Percentiles rank a stretch among this genome's conserved stretches.
Evolutionary conservation across 768 basidiomycete species (phyloP).

Genomic region (Pisolithus albus): DNA sequence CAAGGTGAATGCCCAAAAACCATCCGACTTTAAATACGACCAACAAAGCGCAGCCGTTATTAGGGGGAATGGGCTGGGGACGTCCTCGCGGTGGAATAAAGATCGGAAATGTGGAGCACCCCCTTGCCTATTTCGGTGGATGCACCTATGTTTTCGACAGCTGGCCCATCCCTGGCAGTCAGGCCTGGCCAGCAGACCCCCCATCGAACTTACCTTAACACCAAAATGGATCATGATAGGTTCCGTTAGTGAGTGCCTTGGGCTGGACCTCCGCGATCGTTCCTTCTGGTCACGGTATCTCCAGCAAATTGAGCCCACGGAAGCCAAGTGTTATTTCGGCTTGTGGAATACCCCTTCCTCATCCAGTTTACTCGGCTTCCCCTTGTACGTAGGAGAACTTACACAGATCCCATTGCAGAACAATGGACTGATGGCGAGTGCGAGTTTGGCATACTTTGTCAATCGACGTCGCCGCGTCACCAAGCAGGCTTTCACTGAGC

Average conservation of each 20-base stretch:
- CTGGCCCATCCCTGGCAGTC: not conserved
- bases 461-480: too few species aligned
- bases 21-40: not conserved
- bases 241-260: not conserved
- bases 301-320: not conserved
- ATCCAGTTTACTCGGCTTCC: not conserved
- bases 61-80: slow-evolving; percentile 39
- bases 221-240: slow-evolving; percentile 1
- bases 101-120: slow-evolving; percentile 11
- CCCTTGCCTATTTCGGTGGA: slow-evolving; percentile 1
- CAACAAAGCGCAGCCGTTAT: not conserved
- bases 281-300: not conserved
- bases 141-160: not conserved
- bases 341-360: not conserved
- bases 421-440: not conserved
- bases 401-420: not conserved
- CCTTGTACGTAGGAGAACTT: not conserved
- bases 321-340: not conserved
- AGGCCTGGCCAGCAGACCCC: not conserved
- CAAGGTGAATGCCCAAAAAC: slow-evolving; percentile 2
- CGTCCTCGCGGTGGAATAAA: slow-evolving; percentile 44
- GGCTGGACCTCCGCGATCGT: not conserved
- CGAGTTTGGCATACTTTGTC: too few species aligned
- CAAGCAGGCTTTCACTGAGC: not conserved
- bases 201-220: not conserved